Conservation (phyloP, 208 protist species). For the Trypanosoma cruzi region DNA sequence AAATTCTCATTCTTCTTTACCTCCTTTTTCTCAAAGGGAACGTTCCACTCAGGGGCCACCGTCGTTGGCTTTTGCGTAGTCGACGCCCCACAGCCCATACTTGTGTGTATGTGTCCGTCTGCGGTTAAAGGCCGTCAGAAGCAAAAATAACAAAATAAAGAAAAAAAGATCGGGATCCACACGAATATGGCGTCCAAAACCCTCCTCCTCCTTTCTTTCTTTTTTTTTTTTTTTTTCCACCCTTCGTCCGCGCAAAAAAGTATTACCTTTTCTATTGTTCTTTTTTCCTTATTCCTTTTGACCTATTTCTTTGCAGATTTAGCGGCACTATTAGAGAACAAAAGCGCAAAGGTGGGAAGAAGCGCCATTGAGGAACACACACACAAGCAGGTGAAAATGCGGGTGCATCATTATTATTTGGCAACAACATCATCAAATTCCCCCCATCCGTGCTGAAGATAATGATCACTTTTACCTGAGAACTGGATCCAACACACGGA, state of each 20-base stretch:
- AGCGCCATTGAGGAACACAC: background rate
- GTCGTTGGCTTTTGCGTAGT: background rate
- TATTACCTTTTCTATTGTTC: background rate
- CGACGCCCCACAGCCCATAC: conserved; percentile 18
- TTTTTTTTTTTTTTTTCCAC: conserved; percentile 4
- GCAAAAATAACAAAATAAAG: background rate
- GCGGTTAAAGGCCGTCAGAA: no score
- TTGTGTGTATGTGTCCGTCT: background rate
- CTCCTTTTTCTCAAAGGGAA: background rate
- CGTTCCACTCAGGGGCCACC: background rate
- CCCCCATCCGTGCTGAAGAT: no score
- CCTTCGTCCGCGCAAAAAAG: no score
- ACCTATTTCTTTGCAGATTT: background rate
- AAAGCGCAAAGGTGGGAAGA: background rate
- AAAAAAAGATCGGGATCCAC: background rate
- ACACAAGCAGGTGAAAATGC: no score
- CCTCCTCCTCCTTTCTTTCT: no score
- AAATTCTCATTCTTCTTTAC: background rate
- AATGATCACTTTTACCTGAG: no score
- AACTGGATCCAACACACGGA: no score
- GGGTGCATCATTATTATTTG: no score
- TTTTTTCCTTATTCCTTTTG: conserved; percentile 3
- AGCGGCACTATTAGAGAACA: background rate
- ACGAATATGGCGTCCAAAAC: background rate
- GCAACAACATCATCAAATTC: no score